A percentile compares a stretch with the other conserved stretches of the same genome.
Conservation (phyloP, 768 basidiomycete species). For the Pisolithus microcarpus region DNA sequence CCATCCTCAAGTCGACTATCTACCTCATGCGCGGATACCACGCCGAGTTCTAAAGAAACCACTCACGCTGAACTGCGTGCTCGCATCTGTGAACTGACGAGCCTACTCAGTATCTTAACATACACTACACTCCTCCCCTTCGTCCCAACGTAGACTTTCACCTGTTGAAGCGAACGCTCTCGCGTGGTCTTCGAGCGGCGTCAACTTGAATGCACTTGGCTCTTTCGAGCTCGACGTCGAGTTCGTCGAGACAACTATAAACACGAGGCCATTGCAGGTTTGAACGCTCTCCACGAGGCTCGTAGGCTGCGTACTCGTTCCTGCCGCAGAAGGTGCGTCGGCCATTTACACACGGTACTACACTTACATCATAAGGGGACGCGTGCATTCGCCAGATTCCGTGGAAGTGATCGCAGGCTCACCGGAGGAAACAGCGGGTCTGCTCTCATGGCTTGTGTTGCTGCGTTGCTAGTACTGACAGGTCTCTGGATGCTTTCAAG, state of each 20-base stretch:
- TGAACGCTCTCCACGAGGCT: conserved; percentile 60
- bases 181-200: conserved; percentile 2
- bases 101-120: conserved; percentile 42
- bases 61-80: conserved; percentile 25
- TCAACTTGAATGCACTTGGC: conserved; percentile 22
- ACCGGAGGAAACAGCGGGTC: conserved; percentile 9
- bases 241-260: conserved; percentile 69
- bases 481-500: conserved; percentile 48
- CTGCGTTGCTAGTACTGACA: conserved; percentile 45
- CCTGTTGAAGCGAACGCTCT: conserved; percentile 42
- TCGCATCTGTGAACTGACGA: conserved; percentile 23
- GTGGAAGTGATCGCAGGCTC: background rate
- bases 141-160: conserved; percentile 42
- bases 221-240: conserved; percentile 17
- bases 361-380: background rate
- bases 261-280: conserved; percentile 52
- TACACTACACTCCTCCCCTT: conserved; percentile 51
- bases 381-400: background rate
- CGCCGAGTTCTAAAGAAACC: background rate
- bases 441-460: conserved; percentile 26
- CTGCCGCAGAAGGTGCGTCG: conserved; percentile 53
- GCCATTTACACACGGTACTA: no score
- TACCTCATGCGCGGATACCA: background rate
- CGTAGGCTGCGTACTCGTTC: conserved; percentile 47
- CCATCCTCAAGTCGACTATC: background rate